Evolutionary conservation across 2,329 filamentous ascomycete genomes (phyloP), one percentile per base, ranked within the genome.

Genomic region (Onygena corvina): DNA sequence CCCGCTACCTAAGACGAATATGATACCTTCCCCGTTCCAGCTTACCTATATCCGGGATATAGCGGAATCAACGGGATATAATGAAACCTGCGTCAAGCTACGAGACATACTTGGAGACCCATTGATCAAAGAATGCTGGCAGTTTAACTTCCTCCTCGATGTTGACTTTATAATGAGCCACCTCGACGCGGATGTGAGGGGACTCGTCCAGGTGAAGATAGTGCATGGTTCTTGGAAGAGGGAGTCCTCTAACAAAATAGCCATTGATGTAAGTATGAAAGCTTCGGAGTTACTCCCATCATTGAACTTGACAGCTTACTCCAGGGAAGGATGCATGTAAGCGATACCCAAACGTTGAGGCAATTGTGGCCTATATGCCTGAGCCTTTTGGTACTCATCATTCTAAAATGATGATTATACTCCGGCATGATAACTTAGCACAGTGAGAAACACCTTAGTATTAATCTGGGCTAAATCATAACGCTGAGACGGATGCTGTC

Each of bases 341-440:
- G 11, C 71, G 71, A 11, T 80, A 83, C 59, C 60, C 71, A 1
- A 90, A 92, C 60, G 76, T 92, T 18, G 71, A 78, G 18, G 72
- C 88, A 1, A 80, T 88, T 53, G 71, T 76, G 12, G 86, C 87
- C 0, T 86, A 80, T 52, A 83, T 94, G 76, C 84, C 86, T 0
- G 84, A 90, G 60, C 78, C 81, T 55, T 93, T 88, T 60, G 88
- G 88, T 2, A 94, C 87, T 0, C 88, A 94, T 64, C 87, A 81
- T 60, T 75, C 84, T 9, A 92, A 94, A 65, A 92, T 94, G 84
- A 77, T 94, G 64, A 71, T 94, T n/a, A 65, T 94, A 3, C 72
- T 94, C 53, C 76, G 84, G 3, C 80, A 84, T 61, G 86, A 94
- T 60, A 79, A 83, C 53, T 77, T 74, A 0, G 84, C 83, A 0